Conservation (phyloP, 2,329 filamentous ascomycete genomes). For the Curvularia hawaiiensis region DNA sequence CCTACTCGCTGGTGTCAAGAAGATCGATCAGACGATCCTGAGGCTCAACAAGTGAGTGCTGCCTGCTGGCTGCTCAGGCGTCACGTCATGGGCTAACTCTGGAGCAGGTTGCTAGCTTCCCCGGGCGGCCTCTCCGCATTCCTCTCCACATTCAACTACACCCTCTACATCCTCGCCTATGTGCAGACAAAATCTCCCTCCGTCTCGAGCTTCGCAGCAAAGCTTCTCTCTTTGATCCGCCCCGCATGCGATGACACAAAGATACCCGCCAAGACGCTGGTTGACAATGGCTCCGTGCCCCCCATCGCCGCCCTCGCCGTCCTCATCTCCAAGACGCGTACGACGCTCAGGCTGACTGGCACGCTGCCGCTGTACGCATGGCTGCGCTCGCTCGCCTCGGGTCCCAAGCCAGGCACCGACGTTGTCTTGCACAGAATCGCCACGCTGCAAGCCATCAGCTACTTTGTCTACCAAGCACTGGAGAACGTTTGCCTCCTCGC, state of each 20-base stretch:
- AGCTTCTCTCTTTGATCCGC: slow-evolving; percentile 43
- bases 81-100: slow-evolving; percentile 7
- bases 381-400: slow-evolving; percentile 48
- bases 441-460: slow-evolving; percentile 49
- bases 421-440: slow-evolving; percentile 50
- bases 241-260: slow-evolving; percentile 35
- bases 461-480: slow-evolving; percentile 51
- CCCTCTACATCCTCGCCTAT: slow-evolving; percentile 53
- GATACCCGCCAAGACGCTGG: slow-evolving; percentile 29
- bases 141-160: slow-evolving; percentile 55
- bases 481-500: slow-evolving; percentile 53
- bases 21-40: slow-evolving; percentile 48
- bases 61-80: no score
- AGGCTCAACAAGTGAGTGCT: slow-evolving; percentile 51
- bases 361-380: slow-evolving; percentile 53
- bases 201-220: slow-evolving; percentile 33
- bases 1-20: slow-evolving; percentile 38
- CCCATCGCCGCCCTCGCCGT: slow-evolving; percentile 44
- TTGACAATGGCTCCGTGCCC: slow-evolving; percentile 38
- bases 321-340: slow-evolving; percentile 50
- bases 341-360: slow-evolving; percentile 52
- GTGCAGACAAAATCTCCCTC: slow-evolving; percentile 48
- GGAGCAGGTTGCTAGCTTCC: slow-evolving; percentile 48
- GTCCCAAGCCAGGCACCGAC: slow-evolving; percentile 51
- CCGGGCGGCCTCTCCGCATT: slow-evolving; percentile 52